These are phyloP conservation scores for Teunomyces panamensis DNA, from an alignment of 805 yeast genomes.

Conservation along the genomic window DNA sequence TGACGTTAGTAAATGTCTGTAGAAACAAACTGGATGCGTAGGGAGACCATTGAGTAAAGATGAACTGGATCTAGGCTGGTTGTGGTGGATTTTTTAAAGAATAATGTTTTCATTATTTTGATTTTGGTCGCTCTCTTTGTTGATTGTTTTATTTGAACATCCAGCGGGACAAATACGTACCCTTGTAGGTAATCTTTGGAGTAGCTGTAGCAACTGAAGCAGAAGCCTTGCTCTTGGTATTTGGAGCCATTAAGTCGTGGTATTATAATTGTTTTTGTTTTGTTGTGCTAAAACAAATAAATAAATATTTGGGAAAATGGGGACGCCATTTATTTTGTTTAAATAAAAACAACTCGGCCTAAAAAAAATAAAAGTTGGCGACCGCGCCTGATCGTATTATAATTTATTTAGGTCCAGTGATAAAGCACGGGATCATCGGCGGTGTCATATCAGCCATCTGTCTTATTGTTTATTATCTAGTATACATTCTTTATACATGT, in stretches of 20 bases:
- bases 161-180: constrained; percentile 28
- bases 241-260: constrained; percentile 31
- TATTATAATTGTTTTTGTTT: not conserved
- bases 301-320: constrained; percentile 1
- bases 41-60: too few relatives aligned
- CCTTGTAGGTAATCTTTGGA: constrained; percentile 45
- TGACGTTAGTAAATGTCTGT: constrained; percentile 19
- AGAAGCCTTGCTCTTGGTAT: constrained; percentile 21
- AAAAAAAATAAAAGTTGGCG: not conserved
- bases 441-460: not conserved
- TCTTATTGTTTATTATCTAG: not conserved
- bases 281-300: constrained; percentile 2
- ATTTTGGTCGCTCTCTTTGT: not conserved
- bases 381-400: not conserved
- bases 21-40: not conserved
- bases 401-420: not conserved
- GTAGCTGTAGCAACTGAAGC: constrained; percentile 16
- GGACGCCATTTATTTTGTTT: not conserved
- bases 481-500: not conserved
- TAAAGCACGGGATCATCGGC: not conserved
- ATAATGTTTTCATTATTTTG: too few relatives aligned
- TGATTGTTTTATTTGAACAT: not conserved
- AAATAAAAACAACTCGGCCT: not conserved
- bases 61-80: not conserved
- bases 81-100: not conserved